These are phyloP conservation scores for Ophiognomonia clavigignenti-juglandacearum DNA, from an alignment of 2,329 filamentous ascomycete species.

Conservation along the genomic window DNA sequence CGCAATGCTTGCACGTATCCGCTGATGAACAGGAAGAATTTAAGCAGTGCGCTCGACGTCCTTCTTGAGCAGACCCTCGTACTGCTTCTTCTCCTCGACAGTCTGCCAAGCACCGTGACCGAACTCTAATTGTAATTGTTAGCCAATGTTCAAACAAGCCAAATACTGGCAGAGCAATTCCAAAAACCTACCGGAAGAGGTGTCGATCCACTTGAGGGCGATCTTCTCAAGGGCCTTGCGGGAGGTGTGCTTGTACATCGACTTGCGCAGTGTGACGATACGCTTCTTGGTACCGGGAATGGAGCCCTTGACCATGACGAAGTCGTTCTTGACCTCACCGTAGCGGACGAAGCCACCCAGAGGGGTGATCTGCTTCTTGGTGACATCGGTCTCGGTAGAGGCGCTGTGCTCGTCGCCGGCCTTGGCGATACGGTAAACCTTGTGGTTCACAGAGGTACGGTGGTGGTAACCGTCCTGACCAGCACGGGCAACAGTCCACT, in stretches of 20 bases:
- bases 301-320: constrained; percentile 92
- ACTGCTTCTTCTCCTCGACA: constrained; percentile 93
- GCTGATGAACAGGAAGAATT: constrained; percentile 31
- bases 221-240: constrained; percentile 97
- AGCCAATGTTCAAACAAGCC: background rate
- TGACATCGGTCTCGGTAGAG: constrained; percentile 90
- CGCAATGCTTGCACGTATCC: constrained; percentile 51
- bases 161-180: too few relatives aligned
- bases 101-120: constrained; percentile 99
- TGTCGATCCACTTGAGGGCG: constrained; percentile 99
- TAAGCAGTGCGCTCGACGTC: constrained; percentile 55
- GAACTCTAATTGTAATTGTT: constrained; percentile 83
- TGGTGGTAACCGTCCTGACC: constrained; percentile 99
- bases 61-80: constrained; percentile 99
- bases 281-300: constrained; percentile 99
- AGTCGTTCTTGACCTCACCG: constrained; percentile 99
- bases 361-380: constrained; percentile 99
- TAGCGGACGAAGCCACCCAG: constrained; percentile 99
- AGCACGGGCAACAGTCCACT: constrained; percentile 99
- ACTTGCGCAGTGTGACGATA: constrained; percentile 49
- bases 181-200: constrained; percentile 28
- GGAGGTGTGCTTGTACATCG: constrained; percentile 95
- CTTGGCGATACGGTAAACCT: constrained; percentile 98
- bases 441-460: constrained; percentile 99
- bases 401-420: constrained; percentile 85